phyloP scores from a whole-genome alignment of 2,329 filamentous ascomycete species.

The Fonsecaea pugnacius region DNA sequence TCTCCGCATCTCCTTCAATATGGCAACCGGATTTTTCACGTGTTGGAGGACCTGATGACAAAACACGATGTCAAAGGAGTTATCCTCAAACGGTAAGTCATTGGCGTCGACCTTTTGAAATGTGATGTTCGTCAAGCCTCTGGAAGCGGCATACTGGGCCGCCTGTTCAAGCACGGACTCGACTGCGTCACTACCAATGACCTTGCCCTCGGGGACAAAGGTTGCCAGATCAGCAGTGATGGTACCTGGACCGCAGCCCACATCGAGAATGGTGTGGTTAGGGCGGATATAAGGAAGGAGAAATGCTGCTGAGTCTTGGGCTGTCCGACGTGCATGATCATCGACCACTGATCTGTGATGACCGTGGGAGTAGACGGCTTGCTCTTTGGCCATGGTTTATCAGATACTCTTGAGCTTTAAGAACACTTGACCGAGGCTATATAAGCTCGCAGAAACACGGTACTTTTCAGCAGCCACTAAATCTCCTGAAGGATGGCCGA shows the following conservation, averaged over 20 bases:
- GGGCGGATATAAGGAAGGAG: slow-evolving; percentile 46
- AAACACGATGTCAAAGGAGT: slow-evolving; percentile 63
- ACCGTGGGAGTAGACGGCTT: slow-evolving; percentile 45
- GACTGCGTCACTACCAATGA: slow-evolving; percentile 45
- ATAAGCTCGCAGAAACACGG: neutral
- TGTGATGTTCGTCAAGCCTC: slow-evolving; percentile 43
- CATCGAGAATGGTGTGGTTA: slow-evolving; percentile 47
- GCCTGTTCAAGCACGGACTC: slow-evolving; percentile 42
- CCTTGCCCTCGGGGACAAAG: slow-evolving; percentile 45
- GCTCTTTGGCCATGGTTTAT: slow-evolving; percentile 26
- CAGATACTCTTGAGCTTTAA: neutral
- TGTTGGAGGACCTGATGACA: slow-evolving; percentile 64
- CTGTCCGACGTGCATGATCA: slow-evolving; percentile 43
- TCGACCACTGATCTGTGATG: slow-evolving; percentile 46
- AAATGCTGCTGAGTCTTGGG: slow-evolving; percentile 46
- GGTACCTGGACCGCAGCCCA: slow-evolving; percentile 52
- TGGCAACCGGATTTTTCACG: slow-evolving; percentile 55
- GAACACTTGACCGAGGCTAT: neutral
- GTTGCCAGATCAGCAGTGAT: slow-evolving; percentile 50
- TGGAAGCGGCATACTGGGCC: slow-evolving; percentile 38
- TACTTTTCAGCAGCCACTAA: neutral
- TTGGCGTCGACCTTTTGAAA: slow-evolving; percentile 49
- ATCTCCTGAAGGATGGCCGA: neutral
- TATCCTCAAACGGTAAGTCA: slow-evolving; percentile 50
- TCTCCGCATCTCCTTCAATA: slow-evolving; percentile 59